Conservation (phyloP, 2,329 filamentous ascomycete species). For the Microcyclosporella mali region DNA sequence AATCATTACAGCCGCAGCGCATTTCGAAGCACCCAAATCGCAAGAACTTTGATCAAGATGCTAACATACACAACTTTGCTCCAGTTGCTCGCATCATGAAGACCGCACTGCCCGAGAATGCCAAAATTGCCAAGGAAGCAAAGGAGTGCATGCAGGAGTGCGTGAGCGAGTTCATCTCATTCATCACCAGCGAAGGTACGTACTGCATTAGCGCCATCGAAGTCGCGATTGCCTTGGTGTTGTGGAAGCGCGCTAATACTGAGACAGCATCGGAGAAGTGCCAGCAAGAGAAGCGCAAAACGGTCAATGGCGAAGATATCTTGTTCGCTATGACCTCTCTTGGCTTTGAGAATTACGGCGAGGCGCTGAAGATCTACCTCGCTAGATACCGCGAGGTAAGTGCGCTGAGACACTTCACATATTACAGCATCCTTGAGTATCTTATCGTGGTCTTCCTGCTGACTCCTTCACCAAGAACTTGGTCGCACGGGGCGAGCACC, state of each 20-base stretch:
- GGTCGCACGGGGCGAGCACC: slow-evolving; percentile 64
- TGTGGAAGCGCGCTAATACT: slow-evolving; percentile 10
- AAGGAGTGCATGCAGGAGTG: slow-evolving; percentile 99
- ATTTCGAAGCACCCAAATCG: slow-evolving; percentile 23
- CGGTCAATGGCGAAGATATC: slow-evolving; percentile 97
- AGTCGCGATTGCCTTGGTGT: slow-evolving; percentile 11
- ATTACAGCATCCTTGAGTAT: slow-evolving; percentile 11
- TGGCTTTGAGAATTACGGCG: slow-evolving; percentile 97
- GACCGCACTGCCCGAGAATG: slow-evolving; percentile 91
- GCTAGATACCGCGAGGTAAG: slow-evolving; percentile 96
- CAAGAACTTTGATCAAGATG: slow-evolving; percentile 55
- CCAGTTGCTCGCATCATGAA: slow-evolving; percentile 99
- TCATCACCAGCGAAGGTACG: slow-evolving; percentile 97
- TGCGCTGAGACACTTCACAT: slow-evolving; percentile 29
- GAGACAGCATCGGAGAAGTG: slow-evolving; percentile 89
- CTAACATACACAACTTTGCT: slow-evolving; percentile 91
- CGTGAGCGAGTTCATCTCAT: slow-evolving; percentile 99
- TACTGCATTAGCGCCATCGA: slow-evolving; percentile 21
- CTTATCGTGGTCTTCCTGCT: slow-evolving; percentile 14
- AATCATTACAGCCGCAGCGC: slow-evolving; percentile 18
- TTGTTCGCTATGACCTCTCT: slow-evolving; percentile 98
- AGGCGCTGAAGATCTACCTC: slow-evolving; percentile 95
- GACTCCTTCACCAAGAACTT: slow-evolving; percentile 55
- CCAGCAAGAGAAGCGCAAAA: slow-evolving; percentile 98
- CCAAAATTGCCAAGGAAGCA: slow-evolving; percentile 92